Evolutionary conservation across 1,284 basidiomycete species (phyloP).

Genomic region (Trichosporon faecale): DNA sequence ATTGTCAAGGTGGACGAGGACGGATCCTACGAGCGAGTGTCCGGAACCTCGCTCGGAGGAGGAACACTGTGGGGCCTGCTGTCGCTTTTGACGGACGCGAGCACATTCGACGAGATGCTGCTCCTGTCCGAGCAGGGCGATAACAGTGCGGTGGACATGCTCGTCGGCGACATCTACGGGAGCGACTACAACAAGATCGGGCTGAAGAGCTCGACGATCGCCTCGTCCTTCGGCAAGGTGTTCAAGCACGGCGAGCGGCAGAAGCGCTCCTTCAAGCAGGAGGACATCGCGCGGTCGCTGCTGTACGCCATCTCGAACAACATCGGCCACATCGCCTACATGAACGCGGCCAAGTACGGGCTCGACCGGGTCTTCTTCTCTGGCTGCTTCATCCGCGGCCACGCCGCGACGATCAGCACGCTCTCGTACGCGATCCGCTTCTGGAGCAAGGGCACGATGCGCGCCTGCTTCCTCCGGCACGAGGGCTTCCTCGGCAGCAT

Average conservation of each 20-base stretch:
- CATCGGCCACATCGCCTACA: conserved; percentile 99
- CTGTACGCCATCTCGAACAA: conserved; percentile 98
- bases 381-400: conserved; percentile 97
- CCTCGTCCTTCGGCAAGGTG: conserved; percentile 97
- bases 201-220: conserved; percentile 95
- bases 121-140: conserved; percentile 88
- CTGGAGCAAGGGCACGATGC: conserved; percentile 98
- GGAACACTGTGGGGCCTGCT: conserved; percentile 98
- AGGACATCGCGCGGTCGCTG: conserved; percentile 92
- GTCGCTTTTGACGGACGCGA: conserved; percentile 91
- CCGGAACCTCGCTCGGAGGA: conserved; percentile 95
- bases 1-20: conserved; percentile 97
- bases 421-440: conserved; percentile 98
- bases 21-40: conserved; percentile 92
- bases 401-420: conserved; percentile 94
- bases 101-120: conserved; percentile 94
- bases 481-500: conserved; percentile 95
- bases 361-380: conserved; percentile 98
- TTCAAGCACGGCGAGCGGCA: conserved; percentile 70
- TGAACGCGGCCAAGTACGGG: conserved; percentile 99
- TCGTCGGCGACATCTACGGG: conserved; percentile 98
- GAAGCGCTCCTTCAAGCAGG: conserved; percentile 76
- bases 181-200: conserved; percentile 90
- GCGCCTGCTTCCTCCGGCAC: conserved; percentile 92
- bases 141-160: conserved; percentile 94